A percentile compares a stretch with the other conserved stretches of the same genome.
Evolutionary conservation across 1,139 yeast genomes (phyloP).

Genomic region (Zhuliangozyma blackwelliae): DNA sequence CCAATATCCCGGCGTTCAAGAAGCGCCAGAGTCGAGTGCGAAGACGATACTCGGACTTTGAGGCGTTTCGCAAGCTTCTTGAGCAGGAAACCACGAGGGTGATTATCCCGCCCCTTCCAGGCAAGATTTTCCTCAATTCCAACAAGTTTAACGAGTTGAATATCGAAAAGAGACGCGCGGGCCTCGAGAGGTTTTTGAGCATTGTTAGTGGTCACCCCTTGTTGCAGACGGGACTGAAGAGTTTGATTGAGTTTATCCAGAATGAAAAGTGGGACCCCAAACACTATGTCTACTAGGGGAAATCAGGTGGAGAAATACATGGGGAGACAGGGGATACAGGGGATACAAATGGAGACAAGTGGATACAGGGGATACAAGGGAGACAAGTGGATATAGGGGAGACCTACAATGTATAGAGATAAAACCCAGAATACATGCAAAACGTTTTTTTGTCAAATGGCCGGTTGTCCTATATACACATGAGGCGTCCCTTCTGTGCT

Average conservation of each 20-base stretch:
- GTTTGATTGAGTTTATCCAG: conserved; percentile 80
- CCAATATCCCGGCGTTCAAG: conserved; percentile 83
- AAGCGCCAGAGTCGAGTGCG: conserved; percentile 66
- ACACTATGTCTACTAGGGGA: conserved; percentile 5
- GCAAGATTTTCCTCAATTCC: conserved; percentile 64
- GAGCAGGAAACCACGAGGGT: conserved; percentile 77
- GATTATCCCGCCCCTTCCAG: conserved; percentile 83
- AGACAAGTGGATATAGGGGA: too few species aligned
- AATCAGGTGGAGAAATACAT: too few species aligned
- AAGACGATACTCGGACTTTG: conserved; percentile 89
- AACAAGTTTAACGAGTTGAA: conserved; percentile 79
- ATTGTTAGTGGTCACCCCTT: conserved; percentile 92
- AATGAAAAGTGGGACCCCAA: conserved; percentile 74
- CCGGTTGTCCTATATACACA: too few species aligned
- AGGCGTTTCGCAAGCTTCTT: conserved; percentile 66
- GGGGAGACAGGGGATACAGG: too few species aligned
- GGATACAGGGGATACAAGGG: too few species aligned
- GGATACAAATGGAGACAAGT: too few species aligned
- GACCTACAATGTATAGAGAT: too few species aligned
- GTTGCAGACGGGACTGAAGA: conserved; percentile 83
- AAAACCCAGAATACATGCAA: too few species aligned
- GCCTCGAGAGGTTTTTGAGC: conserved; percentile 74
- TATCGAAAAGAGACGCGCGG: conserved; percentile 79
- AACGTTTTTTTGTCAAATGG: too few species aligned
- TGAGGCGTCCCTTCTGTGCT: too few species aligned